phyloP scores from a whole-genome alignment of 176 grass and related monocot species.

The Leersia perrieri region DNA sequence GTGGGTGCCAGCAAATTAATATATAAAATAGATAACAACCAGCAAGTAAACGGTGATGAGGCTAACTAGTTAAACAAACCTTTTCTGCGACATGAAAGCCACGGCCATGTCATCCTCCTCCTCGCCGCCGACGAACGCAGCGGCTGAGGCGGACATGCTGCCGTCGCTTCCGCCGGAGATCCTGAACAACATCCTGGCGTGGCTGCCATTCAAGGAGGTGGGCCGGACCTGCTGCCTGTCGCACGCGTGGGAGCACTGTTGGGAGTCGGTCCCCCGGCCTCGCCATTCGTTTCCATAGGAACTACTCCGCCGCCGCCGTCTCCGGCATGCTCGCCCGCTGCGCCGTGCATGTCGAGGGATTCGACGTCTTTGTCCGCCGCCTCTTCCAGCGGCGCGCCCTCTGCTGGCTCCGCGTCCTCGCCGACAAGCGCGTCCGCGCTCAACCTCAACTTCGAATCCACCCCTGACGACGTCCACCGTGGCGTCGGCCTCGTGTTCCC shows the following conservation, averaged over 20 bases:
- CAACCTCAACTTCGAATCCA: not conserved
- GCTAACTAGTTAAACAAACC: too few relatives aligned
- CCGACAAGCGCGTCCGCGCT: not conserved
- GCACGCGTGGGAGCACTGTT: not conserved
- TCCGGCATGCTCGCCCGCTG: not conserved
- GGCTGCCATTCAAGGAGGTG: not conserved
- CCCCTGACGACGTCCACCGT: too few relatives aligned
- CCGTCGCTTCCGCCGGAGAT: not conserved
- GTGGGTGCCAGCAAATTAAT: too few relatives aligned
- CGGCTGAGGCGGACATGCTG: not conserved
- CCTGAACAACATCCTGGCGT: not conserved
- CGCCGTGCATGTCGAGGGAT: not conserved
- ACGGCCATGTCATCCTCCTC: not conserved
- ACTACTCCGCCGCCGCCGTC: not conserved
- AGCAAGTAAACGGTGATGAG: too few relatives aligned
- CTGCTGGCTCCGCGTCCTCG: not conserved
- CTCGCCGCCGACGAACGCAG: not conserved
- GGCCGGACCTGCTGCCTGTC: not conserved
- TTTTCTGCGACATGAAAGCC: too few relatives aligned
- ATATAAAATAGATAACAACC: too few relatives aligned
- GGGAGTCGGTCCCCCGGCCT: conserved; percentile 3
- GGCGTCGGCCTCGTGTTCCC: not conserved
- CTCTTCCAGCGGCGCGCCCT: not conserved
- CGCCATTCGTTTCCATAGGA: not conserved
- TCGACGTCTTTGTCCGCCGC: not conserved